A percentile compares a stretch with the other conserved stretches of the same genome.
Evolutionary conservation across 805 yeast genomes (phyloP).

Genomic region (Zygosaccharomyces bailii): DNA sequence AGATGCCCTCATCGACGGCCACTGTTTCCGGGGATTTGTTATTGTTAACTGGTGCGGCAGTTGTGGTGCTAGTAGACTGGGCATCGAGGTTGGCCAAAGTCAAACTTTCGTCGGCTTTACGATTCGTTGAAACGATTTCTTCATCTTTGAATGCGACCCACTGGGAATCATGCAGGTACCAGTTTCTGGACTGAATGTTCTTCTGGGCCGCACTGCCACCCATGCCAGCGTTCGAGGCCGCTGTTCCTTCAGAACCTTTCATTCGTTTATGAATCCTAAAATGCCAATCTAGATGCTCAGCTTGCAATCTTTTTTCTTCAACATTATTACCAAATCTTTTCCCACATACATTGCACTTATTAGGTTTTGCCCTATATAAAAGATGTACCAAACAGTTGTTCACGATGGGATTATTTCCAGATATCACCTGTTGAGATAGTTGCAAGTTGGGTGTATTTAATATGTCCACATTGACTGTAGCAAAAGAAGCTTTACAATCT

Average conservation of each 20-base stretch:
- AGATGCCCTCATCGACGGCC: constrained; percentile 30
- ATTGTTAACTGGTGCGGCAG: constrained; percentile 4
- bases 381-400: constrained; percentile 32
- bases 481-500: constrained; percentile 34
- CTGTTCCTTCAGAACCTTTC: constrained; percentile 38
- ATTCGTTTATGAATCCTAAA: constrained; percentile 83
- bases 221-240: constrained; percentile 13
- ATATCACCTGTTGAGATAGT: constrained; percentile 36
- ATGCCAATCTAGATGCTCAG: constrained; percentile 92
- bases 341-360: constrained; percentile 88
- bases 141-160: constrained; percentile 75
- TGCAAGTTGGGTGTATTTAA: constrained; percentile 30
- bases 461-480: constrained; percentile 29
- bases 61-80: constrained; percentile 6
- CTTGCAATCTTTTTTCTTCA: constrained; percentile 50
- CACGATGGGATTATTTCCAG: constrained; percentile 27
- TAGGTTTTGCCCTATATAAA: constrained; percentile 46
- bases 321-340: constrained; percentile 67
- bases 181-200: constrained; percentile 67
- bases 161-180: constrained; percentile 70
- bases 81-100: constrained; percentile 22
- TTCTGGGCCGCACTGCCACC: constrained; percentile 23
- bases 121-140: constrained; percentile 46
- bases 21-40: constrained; percentile 5
- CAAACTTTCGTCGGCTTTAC: constrained; percentile 14